Conservation (phyloP, 257 asterid genomes). For the Leonotis leonurus region DNA sequence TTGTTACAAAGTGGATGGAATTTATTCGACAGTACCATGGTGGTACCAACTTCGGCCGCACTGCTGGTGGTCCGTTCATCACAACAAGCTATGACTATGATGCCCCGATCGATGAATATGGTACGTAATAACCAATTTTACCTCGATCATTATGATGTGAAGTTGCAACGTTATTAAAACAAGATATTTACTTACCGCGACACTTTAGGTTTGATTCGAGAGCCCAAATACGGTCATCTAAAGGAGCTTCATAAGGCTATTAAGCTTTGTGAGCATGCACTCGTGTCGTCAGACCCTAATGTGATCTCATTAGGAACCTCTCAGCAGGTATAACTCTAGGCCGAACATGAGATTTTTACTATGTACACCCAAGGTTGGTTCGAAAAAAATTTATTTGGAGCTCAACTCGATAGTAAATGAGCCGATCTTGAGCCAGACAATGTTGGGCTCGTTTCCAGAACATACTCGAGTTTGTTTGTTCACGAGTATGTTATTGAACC, state of each 20-base stretch:
- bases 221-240: constrained; percentile 89
- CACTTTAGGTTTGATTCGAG: constrained; percentile 64
- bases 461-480: too few relatives aligned
- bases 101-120: constrained; percentile 89
- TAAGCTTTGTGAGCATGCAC: constrained; percentile 65
- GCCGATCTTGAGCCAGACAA: too few relatives aligned
- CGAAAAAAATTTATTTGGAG: too few relatives aligned
- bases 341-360: not conserved
- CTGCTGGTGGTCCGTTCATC: constrained; percentile 90
- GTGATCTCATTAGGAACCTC: constrained; percentile 72
- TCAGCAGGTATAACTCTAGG: constrained; percentile 59
- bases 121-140: constrained; percentile 19
- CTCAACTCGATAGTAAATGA: too few relatives aligned
- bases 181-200: too few relatives aligned
- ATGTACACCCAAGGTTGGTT: too few relatives aligned
- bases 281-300: constrained; percentile 74
- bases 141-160: not conserved
- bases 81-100: constrained; percentile 91
- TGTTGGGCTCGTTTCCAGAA: too few relatives aligned
- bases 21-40: constrained; percentile 60
- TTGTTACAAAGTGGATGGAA: not conserved
- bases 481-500: too few relatives aligned
- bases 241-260: constrained; percentile 85
- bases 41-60: constrained; percentile 88
- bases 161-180: not conserved